Conservation (phyloP, 441 rosid species). For the Populus trichocarpa region DNA sequence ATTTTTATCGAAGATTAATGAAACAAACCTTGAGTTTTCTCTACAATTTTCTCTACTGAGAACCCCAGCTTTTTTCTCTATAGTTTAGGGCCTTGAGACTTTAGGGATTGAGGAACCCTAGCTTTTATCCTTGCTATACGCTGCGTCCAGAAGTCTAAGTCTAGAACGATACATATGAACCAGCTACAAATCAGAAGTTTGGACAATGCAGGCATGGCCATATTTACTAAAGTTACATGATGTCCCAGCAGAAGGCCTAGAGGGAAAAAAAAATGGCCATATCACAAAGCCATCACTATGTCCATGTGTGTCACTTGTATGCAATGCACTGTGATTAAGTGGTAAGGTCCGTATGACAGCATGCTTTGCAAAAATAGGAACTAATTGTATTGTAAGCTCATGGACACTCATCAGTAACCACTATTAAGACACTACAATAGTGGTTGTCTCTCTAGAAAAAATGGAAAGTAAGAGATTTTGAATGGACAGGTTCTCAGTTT, state of each 20-base stretch:
- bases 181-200: neutral
- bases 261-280: neutral
- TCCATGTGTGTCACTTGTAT: neutral
- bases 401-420: neutral
- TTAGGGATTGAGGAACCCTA: too few relatives aligned
- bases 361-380: neutral
- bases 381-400: neutral
- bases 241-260: neutral
- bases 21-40: too few relatives aligned
- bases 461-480: neutral
- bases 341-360: neutral
- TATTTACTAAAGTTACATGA: neutral
- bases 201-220: neutral
- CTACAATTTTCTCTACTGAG: too few relatives aligned
- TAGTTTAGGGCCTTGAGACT: too few relatives aligned
- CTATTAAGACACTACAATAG: neutral
- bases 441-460: neutral
- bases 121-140: too few relatives aligned
- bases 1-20: too few relatives aligned
- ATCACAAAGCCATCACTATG: neutral
- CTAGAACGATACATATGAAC: neutral
- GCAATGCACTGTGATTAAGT: neutral
- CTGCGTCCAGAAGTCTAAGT: neutral
- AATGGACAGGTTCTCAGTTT: constrained; percentile 8
- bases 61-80: too few relatives aligned